Conservation (phyloP, 2,329 filamentous ascomycete genomes). For the Cladophialophora chaetospira region DNA sequence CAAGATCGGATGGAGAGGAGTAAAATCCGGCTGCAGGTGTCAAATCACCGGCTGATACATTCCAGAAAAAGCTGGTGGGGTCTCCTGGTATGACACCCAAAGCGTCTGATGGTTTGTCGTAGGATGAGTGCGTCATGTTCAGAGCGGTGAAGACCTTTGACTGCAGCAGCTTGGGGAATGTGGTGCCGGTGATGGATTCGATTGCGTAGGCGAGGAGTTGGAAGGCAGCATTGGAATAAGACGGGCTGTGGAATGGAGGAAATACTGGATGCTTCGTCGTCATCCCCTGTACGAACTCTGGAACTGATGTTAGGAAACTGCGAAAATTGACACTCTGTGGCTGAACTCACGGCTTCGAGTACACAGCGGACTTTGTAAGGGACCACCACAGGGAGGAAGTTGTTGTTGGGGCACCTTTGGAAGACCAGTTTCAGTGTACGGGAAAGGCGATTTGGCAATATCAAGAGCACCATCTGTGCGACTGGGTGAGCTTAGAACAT, state of each 20-base stretch:
- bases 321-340: too few relatives aligned
- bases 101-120: slow-evolving; percentile 23
- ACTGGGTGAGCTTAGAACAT: neutral
- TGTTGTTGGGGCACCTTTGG: too few relatives aligned
- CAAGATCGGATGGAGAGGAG: slow-evolving; percentile 47
- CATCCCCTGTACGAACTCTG: slow-evolving; percentile 38
- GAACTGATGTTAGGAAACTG: slow-evolving; percentile 13
- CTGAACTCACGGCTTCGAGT: too few relatives aligned
- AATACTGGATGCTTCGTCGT: slow-evolving; percentile 43
- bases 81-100: slow-evolving; percentile 27
- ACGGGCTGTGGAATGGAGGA: slow-evolving; percentile 46
- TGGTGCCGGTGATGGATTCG: slow-evolving; percentile 46
- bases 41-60: slow-evolving; percentile 17
- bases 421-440: too few relatives aligned
- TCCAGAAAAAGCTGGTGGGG: neutral
- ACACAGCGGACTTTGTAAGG: too few relatives aligned
- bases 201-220: slow-evolving; percentile 49
- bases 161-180: slow-evolving; percentile 45
- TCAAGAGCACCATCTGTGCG: neutral
- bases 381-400: too few relatives aligned
- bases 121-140: slow-evolving; percentile 42
- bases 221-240: slow-evolving; percentile 55
- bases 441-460: neutral
- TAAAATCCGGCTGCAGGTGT: slow-evolving; percentile 35
- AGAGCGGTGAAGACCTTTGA: too few relatives aligned